Conservation (phyloP, 2,329 filamentous ascomycete genomes). For the Trichoderma afroharzianum region DNA sequence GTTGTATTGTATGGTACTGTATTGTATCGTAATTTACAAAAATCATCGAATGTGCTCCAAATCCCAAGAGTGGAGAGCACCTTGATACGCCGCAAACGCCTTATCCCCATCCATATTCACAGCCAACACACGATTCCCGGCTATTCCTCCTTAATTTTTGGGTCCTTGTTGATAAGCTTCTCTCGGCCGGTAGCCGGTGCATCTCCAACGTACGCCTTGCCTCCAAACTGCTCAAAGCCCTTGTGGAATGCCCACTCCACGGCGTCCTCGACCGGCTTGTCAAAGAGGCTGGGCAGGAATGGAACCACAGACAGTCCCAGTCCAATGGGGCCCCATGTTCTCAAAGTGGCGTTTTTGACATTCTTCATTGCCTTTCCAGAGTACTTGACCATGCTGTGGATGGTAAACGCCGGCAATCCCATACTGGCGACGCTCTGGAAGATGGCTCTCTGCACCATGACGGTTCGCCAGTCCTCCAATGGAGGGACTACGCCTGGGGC, state of each 20-base stretch:
- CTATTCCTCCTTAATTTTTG: constrained; percentile 46
- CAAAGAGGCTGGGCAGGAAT: constrained; percentile 78
- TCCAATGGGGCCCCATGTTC: constrained; percentile 89
- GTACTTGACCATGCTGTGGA: constrained; percentile 89
- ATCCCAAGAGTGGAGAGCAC: neutral
- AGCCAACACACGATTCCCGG: neutral
- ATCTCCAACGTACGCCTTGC: constrained; percentile 52
- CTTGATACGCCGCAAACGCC: neutral
- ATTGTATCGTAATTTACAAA: neutral
- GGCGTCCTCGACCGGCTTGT: constrained; percentile 86
- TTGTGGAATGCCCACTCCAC: constrained; percentile 89
- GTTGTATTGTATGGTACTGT: neutral
- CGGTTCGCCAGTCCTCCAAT: constrained; percentile 83
- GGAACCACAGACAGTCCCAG: constrained; percentile 75
- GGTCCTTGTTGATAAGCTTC: constrained; percentile 37
- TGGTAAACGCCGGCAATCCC: constrained; percentile 90
- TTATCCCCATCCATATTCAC: neutral
- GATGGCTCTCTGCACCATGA: constrained; percentile 85
- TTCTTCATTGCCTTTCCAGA: constrained; percentile 82
- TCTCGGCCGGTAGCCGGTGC: constrained; percentile 52
- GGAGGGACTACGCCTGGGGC: constrained; percentile 54
- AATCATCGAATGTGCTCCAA: neutral
- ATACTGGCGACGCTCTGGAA: constrained; percentile 92
- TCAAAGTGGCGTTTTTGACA: constrained; percentile 67
- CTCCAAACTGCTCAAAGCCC: constrained; percentile 71